Conservation (phyloP, 2,329 filamentous ascomycete genomes). For the Monosporascus sp. region DNA sequence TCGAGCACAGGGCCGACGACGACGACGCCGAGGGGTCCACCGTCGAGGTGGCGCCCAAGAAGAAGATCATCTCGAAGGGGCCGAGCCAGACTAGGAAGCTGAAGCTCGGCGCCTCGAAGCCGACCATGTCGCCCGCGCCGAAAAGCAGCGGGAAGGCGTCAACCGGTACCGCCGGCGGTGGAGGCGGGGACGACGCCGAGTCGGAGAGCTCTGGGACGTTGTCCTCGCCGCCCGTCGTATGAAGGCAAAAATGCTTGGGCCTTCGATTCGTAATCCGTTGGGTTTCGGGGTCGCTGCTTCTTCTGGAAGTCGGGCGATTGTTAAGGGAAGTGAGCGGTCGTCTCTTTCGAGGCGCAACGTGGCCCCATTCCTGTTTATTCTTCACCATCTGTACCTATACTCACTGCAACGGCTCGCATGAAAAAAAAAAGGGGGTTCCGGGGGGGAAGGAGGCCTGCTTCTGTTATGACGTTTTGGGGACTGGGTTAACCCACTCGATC, state of each 20-base stretch:
- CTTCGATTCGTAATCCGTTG: not conserved
- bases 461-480: slow-evolving; percentile 1
- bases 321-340: not conserved
- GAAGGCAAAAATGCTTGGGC: not conserved
- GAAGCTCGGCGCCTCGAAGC: slow-evolving; percentile 39
- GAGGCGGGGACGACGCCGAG: slow-evolving; percentile 38
- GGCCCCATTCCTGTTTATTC: not conserved
- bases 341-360: not conserved
- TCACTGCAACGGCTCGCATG: not conserved
- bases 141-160: slow-evolving; percentile 43
- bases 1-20: slow-evolving; percentile 39
- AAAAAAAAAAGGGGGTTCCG: not conserved
- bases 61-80: slow-evolving; percentile 32
- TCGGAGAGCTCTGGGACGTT: slow-evolving; percentile 53
- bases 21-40: slow-evolving; percentile 33
- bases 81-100: slow-evolving; percentile 41
- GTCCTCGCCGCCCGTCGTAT: slow-evolving; percentile 45
- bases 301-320: not conserved
- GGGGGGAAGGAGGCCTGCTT: slow-evolving; percentile 1
- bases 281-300: not conserved
- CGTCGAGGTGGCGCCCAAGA: slow-evolving; percentile 38
- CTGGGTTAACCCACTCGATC: not conserved
- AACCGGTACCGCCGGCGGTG: slow-evolving; percentile 11
- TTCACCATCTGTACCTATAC: not conserved
- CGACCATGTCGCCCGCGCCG: slow-evolving; percentile 42